These are phyloP conservation scores for Pestalotiopsis fici DNA, from an alignment of 2,329 filamentous ascomycete genomes.

Conservation along the genomic window DNA sequence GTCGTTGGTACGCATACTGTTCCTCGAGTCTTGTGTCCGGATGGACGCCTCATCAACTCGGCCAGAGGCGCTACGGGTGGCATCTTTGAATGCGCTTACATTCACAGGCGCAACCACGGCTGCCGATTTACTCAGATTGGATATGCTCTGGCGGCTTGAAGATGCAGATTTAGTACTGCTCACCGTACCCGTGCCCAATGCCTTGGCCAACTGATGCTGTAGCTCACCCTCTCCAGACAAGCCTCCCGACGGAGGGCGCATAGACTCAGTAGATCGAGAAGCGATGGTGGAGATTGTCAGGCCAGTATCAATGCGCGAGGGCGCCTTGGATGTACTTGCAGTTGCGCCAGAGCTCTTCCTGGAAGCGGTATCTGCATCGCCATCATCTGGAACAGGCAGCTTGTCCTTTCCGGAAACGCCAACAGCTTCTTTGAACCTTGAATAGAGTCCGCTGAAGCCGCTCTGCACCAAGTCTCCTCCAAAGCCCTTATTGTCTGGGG, in stretches of 20 bases:
- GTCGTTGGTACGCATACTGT: slow-evolving; percentile 42
- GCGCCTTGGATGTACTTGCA: slow-evolving; percentile 41
- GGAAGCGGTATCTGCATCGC: slow-evolving; percentile 41
- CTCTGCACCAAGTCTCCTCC: slow-evolving; percentile 77
- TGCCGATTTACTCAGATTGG: slow-evolving; percentile 35
- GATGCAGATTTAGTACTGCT: slow-evolving; percentile 43
- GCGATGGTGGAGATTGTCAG: slow-evolving; percentile 33
- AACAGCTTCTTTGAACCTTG: slow-evolving; percentile 80
- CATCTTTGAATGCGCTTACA: slow-evolving; percentile 49
- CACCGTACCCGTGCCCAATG: slow-evolving; percentile 42
- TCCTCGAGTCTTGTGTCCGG: slow-evolving; percentile 32
- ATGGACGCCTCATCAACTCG: slow-evolving; percentile 45
- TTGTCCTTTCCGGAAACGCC: slow-evolving; percentile 57
- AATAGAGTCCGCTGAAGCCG: slow-evolving; percentile 87
- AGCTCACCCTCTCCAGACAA: slow-evolving; percentile 41
- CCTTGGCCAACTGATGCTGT: slow-evolving; percentile 45
- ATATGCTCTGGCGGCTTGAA: slow-evolving; percentile 32
- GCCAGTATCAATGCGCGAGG: slow-evolving; percentile 42
- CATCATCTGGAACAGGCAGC: slow-evolving; percentile 11
- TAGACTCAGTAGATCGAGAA: slow-evolving; percentile 27
- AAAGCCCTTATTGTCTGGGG: slow-evolving; percentile 68
- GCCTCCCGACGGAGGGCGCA: slow-evolving; percentile 34
- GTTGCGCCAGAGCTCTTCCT: slow-evolving; percentile 42
- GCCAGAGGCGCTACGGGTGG: slow-evolving; percentile 38
- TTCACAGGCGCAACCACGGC: slow-evolving; percentile 50